Base-by-base conservation (phyloP, 495 filamentous ascomycete genomes). In the Penicillium pancosmium region DNA sequence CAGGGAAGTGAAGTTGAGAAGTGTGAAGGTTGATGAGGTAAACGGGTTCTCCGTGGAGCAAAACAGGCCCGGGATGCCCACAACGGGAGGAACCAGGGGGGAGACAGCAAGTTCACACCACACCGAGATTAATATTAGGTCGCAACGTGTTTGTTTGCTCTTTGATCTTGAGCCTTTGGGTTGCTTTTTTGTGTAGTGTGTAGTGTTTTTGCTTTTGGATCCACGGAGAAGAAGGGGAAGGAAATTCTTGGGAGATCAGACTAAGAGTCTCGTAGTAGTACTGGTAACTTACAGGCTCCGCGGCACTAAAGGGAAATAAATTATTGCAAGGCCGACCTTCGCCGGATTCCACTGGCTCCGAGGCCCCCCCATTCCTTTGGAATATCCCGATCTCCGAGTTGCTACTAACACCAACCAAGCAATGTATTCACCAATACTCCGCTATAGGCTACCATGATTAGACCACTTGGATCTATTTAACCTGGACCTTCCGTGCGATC, bases 21-120 rank as follows among this genome's bases (percentile, higher is more conserved):
- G 54, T 35, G 52, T 55, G 60, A 47, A 41, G 18, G 55, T 33
- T 47, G 63, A 55, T 59, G 60, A 68, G 60, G 61, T 64, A 66
- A 66, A 66, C 54, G 40, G 54, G 59, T 62, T 66, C 62, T 55
- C 62, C 66, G 65, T 53, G 57, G 55, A 60, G 58, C 52, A 59
- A 56, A 56, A 62, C 56, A 57, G 59, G 31, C 19, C 54, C 54
- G 46, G 55, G 46, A 52, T 61, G 34, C 57, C 50, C 44, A 31
- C 35, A 49, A 12, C 47, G 58, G 44, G 46, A 47, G 55, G 44
- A 54, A 60, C 52, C 23, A 54, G 50, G 55, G 40, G 57, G 23
- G 40, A 9, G 23, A 41, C 41, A 46, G 25, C 13, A 21, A 18
- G 8, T 59, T 54, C 15, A 6, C 38, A 16, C 11, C 18, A 35